These are phyloP conservation scores for Xylariaceae sp. DNA, from an alignment of 2,329 filamentous ascomycete genomes.

Conservation along the genomic window DNA sequence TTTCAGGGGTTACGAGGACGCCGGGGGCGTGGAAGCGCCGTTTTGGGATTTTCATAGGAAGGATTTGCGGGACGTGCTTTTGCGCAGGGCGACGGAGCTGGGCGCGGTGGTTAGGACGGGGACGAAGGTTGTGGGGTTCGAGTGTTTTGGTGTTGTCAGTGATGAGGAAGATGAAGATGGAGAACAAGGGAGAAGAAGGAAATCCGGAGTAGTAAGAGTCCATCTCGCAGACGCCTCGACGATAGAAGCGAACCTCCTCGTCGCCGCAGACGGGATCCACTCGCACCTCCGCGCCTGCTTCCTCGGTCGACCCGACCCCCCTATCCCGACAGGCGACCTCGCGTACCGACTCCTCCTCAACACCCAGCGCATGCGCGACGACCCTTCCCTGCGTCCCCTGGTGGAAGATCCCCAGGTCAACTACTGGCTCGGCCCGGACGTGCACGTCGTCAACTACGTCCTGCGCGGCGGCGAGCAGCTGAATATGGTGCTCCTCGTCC, in stretches of 20 bases:
- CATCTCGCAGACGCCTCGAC: slow-evolving; percentile 33
- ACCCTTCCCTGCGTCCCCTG: slow-evolving; percentile 40
- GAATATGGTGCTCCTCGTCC: slow-evolving; percentile 47
- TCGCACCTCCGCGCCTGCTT: slow-evolving; percentile 40
- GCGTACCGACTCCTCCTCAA: slow-evolving; percentile 44
- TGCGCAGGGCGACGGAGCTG: slow-evolving; percentile 42
- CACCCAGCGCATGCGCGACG: slow-evolving; percentile 39
- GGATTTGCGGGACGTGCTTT: slow-evolving; percentile 43
- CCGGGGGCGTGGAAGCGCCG: slow-evolving; percentile 32
- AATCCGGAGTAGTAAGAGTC: slow-evolving; percentile 36
- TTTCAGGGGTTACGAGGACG: slow-evolving; percentile 36
- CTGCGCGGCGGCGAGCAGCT: slow-evolving; percentile 42
- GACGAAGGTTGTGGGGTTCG: slow-evolving; percentile 39
- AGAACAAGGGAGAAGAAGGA: too few relatives aligned
- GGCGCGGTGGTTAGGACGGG: slow-evolving; percentile 42
- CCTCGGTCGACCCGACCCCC: slow-evolving; percentile 40
- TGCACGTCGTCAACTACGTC: slow-evolving; percentile 48
- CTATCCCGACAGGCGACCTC: slow-evolving; percentile 44
- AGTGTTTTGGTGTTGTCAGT: too few relatives aligned
- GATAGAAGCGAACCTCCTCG: slow-evolving; percentile 38
- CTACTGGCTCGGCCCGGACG: slow-evolving; percentile 47
- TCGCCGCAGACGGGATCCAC: slow-evolving; percentile 45
- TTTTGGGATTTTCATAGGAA: slow-evolving; percentile 53
- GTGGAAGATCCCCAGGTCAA: slow-evolving; percentile 44
- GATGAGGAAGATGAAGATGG: slow-evolving; percentile 17